These are phyloP conservation scores for Pichia terricola DNA, from an alignment of 1,139 yeast genomes.

Conservation along the genomic window DNA sequence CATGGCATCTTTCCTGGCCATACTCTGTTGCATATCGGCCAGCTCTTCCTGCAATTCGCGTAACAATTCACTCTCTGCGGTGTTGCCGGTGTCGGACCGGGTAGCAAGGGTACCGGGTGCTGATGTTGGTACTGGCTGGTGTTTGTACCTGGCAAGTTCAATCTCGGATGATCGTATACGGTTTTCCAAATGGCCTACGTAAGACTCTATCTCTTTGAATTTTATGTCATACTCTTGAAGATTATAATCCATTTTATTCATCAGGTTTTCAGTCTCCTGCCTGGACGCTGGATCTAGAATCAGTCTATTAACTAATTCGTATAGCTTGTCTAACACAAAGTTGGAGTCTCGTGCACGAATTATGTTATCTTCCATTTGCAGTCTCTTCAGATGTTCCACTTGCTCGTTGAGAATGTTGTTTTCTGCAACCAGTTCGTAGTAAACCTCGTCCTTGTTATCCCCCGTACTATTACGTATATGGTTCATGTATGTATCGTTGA, in stretches of 20 bases:
- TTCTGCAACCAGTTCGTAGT: conserved; percentile 48
- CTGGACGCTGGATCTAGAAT: conserved; percentile 2
- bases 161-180: conserved; percentile 36
- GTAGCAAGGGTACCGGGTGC: too few species aligned
- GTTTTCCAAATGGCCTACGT: conserved; percentile 52
- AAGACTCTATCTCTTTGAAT: conserved; percentile 49
- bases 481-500: neutral
- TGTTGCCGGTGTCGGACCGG: too few species aligned
- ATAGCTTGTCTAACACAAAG: neutral
- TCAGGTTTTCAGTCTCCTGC: neutral
- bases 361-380: conserved; percentile 31
- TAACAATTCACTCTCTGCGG: too few species aligned
- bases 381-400: conserved; percentile 57
- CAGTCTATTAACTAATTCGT: conserved; percentile 1
- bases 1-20: conserved; percentile 66
- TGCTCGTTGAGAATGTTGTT: conserved; percentile 53
- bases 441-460: conserved; percentile 17
- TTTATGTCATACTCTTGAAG: conserved; percentile 2
- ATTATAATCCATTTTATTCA: neutral
- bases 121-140: too few species aligned
- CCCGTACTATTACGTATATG: conserved; percentile 3
- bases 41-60: conserved; percentile 70
- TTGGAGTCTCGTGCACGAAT: conserved; percentile 2
- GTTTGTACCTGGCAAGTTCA: conserved; percentile 9
- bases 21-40: conserved; percentile 47